A percentile compares a stretch with the other conserved stretches of the same genome.
These are phyloP conservation scores for Paramecium sonneborni DNA, from an alignment of 73 alveolate genomes.

Conservation along the genomic window DNA sequence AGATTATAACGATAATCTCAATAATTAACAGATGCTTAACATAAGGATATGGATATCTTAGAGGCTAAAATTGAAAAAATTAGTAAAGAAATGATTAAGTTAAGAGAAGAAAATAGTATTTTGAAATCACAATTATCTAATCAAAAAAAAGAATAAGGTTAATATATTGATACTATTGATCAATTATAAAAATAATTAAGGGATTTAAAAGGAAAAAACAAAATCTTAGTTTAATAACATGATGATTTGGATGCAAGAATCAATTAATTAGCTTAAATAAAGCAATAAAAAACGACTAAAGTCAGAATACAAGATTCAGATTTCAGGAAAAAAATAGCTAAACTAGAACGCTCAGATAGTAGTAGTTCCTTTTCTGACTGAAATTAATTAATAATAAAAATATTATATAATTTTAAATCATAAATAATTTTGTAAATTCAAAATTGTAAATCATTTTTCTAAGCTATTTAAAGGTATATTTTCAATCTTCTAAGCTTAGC, in stretches of 20 bases:
- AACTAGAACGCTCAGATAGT: neutral
- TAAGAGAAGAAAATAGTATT: constrained; percentile 38
- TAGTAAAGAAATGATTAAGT: constrained; percentile 23
- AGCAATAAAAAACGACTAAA: neutral
- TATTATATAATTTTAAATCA: too few relatives aligned
- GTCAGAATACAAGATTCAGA: neutral
- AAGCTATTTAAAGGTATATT: neutral
- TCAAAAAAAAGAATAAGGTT: neutral
- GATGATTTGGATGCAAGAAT: constrained; percentile 33
- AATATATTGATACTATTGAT: neutral
- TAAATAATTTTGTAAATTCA: too few relatives aligned
- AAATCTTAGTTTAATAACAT: neutral
- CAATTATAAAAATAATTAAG: constrained; percentile 6
- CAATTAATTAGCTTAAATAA: neutral
- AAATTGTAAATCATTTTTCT: neutral
- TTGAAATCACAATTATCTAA: neutral
- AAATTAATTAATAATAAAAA: neutral
- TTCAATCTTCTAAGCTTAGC: neutral
- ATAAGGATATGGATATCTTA: constrained; percentile 42
- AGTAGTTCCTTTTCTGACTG: constrained; percentile 55
- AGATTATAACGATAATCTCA: neutral
- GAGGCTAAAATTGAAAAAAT: constrained; percentile 55
- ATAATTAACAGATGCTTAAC: constrained; percentile 44
- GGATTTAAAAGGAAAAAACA: constrained; percentile 28
- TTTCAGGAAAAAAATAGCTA: neutral